Base-by-base conservation (phyloP, 1,284 basidiomycete genomes). In the Trametes polyzona region DNA sequence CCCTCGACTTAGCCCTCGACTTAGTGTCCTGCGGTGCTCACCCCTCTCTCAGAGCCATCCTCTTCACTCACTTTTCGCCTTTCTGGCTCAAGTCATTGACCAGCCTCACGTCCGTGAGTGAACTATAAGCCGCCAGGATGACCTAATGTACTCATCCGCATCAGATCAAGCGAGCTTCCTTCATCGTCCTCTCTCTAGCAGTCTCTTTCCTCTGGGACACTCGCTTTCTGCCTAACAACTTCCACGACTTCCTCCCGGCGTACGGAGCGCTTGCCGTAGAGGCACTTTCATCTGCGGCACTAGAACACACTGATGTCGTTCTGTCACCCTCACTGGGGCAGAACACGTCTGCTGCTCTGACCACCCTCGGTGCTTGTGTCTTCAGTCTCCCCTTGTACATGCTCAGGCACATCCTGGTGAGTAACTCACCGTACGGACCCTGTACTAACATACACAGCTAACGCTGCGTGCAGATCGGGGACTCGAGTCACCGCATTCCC, bases 21-120 rank as follows among this genome's bases (percentile, higher is more conserved):
- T 23, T 33, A 4, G 12, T 26, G 5, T 30, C 8, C 14, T 3
- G 26, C 14, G 2, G 23, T 29, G 30, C 32, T 39, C 29, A 59
- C 32, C 43, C 24, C 11, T 11, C 8, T 17, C 32, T 36, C 58
- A 92, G 89, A 51, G 84, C 87, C 30, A 75, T 88, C 42, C 64
- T 90, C 32, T 84, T 91, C 65, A 74, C 82, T 21, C 84, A 88
- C 65, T 87, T 88, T 68, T 84, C 88, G 6, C 74, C 81, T 17
- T 74, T 84, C 39, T 89, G 87, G 84, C 72, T 86, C 47, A 77
- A 80, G 51, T 74, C 82, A 6, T 67, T 88, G 52, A 65, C 83
- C 39, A 77, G 69, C 37, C 73, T 78, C 36, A 69, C 77, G 43
- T 80, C 78, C 49, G 84, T 85, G 67, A 65, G 78, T 71, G 27